Evolutionary conservation across 1,139 yeast genomes (phyloP).

Genomic region (Candida labiduridarum): DNA sequence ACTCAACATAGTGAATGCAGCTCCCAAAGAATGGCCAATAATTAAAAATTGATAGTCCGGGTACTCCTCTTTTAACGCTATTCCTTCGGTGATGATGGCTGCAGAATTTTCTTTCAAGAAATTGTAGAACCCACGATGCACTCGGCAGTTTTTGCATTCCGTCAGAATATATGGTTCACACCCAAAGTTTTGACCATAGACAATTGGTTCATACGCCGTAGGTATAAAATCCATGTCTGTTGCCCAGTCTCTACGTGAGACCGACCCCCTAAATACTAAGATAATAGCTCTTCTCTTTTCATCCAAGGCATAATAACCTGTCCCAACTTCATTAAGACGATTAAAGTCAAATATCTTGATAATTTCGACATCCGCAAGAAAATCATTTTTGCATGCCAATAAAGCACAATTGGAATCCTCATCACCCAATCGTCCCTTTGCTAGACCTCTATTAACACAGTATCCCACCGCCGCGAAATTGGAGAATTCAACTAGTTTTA

Average conservation of each 20-base stretch:
- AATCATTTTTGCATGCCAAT: slow-evolving; percentile 22
- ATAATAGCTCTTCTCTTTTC: slow-evolving; percentile 33
- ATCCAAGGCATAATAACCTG: slow-evolving; percentile 54
- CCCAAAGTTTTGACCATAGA: slow-evolving; percentile 16
- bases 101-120: slow-evolving; percentile 43
- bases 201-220: slow-evolving; percentile 38
- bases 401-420: slow-evolving; percentile 24
- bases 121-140: slow-evolving; percentile 61
- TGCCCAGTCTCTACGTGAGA: slow-evolving; percentile 57
- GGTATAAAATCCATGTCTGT: slow-evolving; percentile 53
- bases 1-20: slow-evolving; percentile 61
- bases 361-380: slow-evolving; percentile 29
- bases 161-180: slow-evolving; percentile 17
- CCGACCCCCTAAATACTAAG: slow-evolving; percentile 59
- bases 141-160: slow-evolving; percentile 51
- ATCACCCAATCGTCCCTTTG: slow-evolving; percentile 25
- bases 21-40: slow-evolving; percentile 76
- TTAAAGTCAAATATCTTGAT: slow-evolving; percentile 42
- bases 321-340: slow-evolving; percentile 49
- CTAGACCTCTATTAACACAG: slow-evolving; percentile 37
- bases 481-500: slow-evolving; percentile 35
- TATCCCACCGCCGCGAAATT: slow-evolving; percentile 40
- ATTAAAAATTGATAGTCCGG: slow-evolving; percentile 54
- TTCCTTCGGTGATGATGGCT: slow-evolving; percentile 34
- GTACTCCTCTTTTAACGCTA: slow-evolving; percentile 29